Evolutionary conservation across 2,329 filamentous ascomycete species (phyloP), one percentile per base, ranked within the genome.

Genomic region (Penicillium italicum): DNA sequence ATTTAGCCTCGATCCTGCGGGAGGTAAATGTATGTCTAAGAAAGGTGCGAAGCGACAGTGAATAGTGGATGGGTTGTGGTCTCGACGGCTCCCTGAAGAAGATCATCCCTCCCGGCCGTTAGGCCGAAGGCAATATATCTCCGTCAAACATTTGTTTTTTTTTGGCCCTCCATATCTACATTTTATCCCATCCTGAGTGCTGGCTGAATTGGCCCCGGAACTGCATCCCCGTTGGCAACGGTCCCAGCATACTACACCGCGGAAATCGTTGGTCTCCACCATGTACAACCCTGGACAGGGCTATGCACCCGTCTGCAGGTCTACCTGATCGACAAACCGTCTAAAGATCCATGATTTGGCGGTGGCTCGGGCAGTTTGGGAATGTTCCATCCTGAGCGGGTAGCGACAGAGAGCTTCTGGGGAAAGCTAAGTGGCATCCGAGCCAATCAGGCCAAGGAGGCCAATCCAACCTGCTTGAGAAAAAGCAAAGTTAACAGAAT

Each of bases 371-470:
- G 10, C 53, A 43, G 44, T 57, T 66, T 66, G 55, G 55, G 38
- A 64, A 63, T 63, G 59, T 61, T 57, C 64, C 57, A 61, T 61
- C 59, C 57, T 58, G 55, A 26, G 44, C 69, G 69, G 69, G 52
- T 66, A 64, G 57, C 53, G 31, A 64, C 68, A 69, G 66, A 64
- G 63, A 66, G 66, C 63, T 66, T 62, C 59, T 56, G 62, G 43
- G 56, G 53, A 48, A 57, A 47, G 43, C 36, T 56, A 52, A 56
- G 48, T 48, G 26, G 28, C 45, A 55, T 57, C 61, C 62, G 61
- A 42, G 18, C 62, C 57, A 64, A 61, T 63, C 16, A 55, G 11
- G 24, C 11, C 11, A 9, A 12, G 7, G 2, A 6, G 30, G 4
- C 36, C 31, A 31, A 53, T 48, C 56, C 58, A 64, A 57, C 50